Conservation (phyloP, 352 stramenopile species). For the Pythium biforme region DNA sequence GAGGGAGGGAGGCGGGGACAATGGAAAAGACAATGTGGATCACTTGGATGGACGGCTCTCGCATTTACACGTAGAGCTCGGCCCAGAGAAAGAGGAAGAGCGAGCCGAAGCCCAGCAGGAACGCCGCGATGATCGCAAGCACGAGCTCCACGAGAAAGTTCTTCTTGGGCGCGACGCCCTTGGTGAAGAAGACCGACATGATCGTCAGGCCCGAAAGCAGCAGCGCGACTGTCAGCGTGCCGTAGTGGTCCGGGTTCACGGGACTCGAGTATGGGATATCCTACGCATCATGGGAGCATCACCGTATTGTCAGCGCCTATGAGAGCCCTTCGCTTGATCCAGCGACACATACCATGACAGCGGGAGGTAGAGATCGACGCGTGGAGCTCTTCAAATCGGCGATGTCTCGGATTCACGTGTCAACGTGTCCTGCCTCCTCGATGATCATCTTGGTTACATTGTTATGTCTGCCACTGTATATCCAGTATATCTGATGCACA, state of each 20-base stretch:
- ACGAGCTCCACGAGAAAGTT: constrained; percentile 70
- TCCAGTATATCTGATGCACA: not conserved
- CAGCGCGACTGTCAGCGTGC: constrained; percentile 53
- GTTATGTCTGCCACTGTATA: constrained; percentile 19
- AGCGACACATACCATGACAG: constrained; percentile 30
- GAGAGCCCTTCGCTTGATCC: not conserved
- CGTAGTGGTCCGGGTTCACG: constrained; percentile 70
- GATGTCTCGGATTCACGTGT: constrained; percentile 29
- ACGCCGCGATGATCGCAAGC: constrained; percentile 58
- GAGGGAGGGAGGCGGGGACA: not conserved
- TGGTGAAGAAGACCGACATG: constrained; percentile 84
- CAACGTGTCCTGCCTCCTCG: constrained; percentile 20
- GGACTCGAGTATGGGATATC: constrained; percentile 83
- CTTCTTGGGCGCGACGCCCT: constrained; percentile 72
- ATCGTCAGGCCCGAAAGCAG: constrained; percentile 71
- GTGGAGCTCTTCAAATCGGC: constrained; percentile 16
- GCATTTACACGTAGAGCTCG: constrained; percentile 82
- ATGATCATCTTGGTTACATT: constrained; percentile 16
- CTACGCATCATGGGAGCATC: constrained; percentile 23
- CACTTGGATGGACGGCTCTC: not conserved
- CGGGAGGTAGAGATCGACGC: not conserved
- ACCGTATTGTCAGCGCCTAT: not conserved
- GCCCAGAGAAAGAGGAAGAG: constrained; percentile 88
- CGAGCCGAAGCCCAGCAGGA: constrained; percentile 78
- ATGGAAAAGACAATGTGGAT: too few relatives aligned